Conservation (phyloP, 148 eudicot species). For the Pouteria glomerata region DNA sequence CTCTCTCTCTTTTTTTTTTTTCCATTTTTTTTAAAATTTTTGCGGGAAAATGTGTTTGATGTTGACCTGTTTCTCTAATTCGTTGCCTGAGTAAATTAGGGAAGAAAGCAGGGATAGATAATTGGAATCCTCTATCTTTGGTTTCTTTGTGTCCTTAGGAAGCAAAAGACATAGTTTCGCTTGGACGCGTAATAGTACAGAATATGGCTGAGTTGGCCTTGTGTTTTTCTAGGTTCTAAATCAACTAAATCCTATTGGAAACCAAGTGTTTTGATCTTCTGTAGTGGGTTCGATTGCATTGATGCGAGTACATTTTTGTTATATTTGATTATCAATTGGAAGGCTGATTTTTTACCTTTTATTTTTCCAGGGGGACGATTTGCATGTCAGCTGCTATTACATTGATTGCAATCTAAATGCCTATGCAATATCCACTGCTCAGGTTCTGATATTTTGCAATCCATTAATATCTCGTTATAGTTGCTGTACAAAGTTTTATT, state of each 20-base stretch:
- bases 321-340: background rate
- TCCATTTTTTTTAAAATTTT: too few relatives aligned
- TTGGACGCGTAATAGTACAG: background rate
- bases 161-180: background rate
- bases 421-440: conserved; percentile 77
- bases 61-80: background rate
- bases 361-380: conserved; percentile 54
- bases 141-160: background rate
- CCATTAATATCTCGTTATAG: background rate
- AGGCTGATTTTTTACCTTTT: conserved; percentile 5
- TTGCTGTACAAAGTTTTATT: background rate
- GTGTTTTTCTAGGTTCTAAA: background rate
- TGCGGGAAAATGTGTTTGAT: background rate
- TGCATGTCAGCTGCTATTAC: conserved; percentile 82
- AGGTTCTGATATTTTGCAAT: conserved; percentile 37
- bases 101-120: background rate
- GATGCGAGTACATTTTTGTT: background rate
- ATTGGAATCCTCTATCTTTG: background rate
- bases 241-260: background rate
- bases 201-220: background rate
- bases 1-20: too few relatives aligned
- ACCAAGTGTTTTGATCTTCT: background rate
- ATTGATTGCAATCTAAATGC: conserved; percentile 78
- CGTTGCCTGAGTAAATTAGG: background rate
- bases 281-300: background rate